A percentile compares a stretch with the other conserved stretches of the same genome.
Conservation (phyloP, 108 stramenopile genomes). For the Cyclotella baltica region DNA sequence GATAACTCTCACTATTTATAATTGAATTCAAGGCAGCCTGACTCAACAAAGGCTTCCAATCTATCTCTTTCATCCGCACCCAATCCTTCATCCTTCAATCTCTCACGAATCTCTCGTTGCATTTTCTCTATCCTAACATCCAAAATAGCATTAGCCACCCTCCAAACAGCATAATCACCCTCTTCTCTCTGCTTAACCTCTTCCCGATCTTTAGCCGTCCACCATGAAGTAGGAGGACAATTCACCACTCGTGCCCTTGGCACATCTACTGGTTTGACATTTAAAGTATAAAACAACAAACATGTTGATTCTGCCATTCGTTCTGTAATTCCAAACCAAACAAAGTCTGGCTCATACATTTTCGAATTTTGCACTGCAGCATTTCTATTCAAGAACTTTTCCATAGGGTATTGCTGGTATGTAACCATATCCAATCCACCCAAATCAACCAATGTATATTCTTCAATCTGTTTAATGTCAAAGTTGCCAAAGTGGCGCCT, state of each 20-base stretch:
- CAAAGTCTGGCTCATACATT: constrained; percentile 29
- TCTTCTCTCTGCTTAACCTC: constrained; percentile 22
- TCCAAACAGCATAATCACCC: constrained; percentile 40
- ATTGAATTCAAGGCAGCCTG: constrained; percentile 8
- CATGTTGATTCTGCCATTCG: constrained; percentile 43
- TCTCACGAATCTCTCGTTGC: constrained; percentile 14
- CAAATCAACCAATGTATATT: constrained; percentile 35
- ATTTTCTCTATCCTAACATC: constrained; percentile 37
- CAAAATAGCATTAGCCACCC: constrained; percentile 42
- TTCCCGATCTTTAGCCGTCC: constrained; percentile 23
- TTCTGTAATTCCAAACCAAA: constrained; percentile 50
- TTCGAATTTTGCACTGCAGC: not conserved
- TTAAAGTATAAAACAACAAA: constrained; percentile 21
- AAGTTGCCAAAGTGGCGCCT: not conserved
- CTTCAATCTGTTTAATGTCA: constrained; percentile 16
- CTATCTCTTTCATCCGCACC: constrained; percentile 12
- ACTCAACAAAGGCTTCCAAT: constrained; percentile 12
- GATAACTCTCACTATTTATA: not conserved
- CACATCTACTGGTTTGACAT: constrained; percentile 6
- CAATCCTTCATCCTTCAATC: not conserved
- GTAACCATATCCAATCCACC: constrained; percentile 28
- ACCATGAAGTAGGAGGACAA: constrained; percentile 35
- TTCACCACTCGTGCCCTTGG: constrained; percentile 26
- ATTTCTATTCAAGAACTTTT: not conserved
- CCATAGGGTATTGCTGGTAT: constrained; percentile 8